Evolutionary conservation across 441 rosid species (phyloP).

Genomic region (Populus hybrid): DNA sequence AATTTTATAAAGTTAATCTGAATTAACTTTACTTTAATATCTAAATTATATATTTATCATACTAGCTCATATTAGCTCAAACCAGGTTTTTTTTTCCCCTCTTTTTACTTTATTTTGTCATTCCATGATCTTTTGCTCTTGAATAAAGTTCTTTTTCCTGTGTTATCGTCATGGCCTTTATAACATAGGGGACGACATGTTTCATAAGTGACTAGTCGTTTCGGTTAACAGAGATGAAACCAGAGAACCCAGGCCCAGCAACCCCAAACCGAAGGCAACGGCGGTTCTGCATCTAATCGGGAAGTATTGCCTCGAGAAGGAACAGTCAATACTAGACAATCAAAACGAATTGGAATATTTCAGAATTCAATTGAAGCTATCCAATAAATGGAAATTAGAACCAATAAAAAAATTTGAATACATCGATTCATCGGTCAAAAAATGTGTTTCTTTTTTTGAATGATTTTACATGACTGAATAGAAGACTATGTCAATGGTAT

Average conservation of each 20-base stretch:
- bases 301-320: neutral
- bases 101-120: no score
- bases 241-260: neutral
- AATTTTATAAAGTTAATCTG: rapidly evolving
- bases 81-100: no score
- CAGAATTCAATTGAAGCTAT: neutral
- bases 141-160: no score
- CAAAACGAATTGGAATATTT: neutral
- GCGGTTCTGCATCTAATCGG: neutral
- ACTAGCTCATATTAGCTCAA: no score
- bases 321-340: neutral
- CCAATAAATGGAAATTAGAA: neutral
- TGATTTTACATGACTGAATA: constrained; percentile 19
- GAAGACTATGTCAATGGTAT: constrained; percentile 21
- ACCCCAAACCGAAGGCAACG: neutral
- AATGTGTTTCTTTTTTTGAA: neutral
- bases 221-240: neutral
- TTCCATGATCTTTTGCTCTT: no score
- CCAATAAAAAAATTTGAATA: neutral
- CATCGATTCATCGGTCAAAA: neutral
- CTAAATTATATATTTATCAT: no score
- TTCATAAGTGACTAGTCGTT: neutral
- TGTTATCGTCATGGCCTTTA: no score
- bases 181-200: no score
- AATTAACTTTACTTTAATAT: no score